Evolutionary conservation across 192 early-diverging fungal species (phyloP).

Genomic region (Backusella psychrophila): DNA sequence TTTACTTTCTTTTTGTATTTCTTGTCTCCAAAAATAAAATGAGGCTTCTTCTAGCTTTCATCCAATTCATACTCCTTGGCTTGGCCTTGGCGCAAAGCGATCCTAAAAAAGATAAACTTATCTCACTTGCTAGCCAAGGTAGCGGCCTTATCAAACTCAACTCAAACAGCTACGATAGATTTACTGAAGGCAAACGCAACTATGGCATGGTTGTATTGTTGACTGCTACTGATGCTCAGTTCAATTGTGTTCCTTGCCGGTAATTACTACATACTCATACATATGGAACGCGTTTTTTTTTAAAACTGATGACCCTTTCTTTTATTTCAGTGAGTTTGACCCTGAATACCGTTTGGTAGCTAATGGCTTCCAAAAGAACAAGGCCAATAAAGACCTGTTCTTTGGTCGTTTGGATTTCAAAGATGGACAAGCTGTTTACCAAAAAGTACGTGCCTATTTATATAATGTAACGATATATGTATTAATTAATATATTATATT

Average conservation of each 20-base stretch:
- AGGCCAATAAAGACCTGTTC: constrained; percentile 44
- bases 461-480: too few species aligned
- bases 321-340: constrained; percentile 53
- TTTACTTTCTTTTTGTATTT: neutral
- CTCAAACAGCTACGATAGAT: constrained; percentile 52
- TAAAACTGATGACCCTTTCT: constrained; percentile 21
- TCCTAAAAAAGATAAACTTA: constrained; percentile 19
- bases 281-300: neutral
- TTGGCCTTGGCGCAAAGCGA: constrained; percentile 15
- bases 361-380: constrained; percentile 41
- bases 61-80: constrained; percentile 4
- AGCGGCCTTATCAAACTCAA: constrained; percentile 54
- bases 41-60: constrained; percentile 15
- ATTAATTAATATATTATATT: constrained; percentile 6
- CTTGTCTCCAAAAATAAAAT: neutral
- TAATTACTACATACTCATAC: constrained; percentile 26
- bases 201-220: constrained; percentile 66
- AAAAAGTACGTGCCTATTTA: constrained; percentile 42
- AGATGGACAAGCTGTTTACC: constrained; percentile 59
- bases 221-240: constrained; percentile 60
- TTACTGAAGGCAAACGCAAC: constrained; percentile 61
- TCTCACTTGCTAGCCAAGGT: constrained; percentile 17
- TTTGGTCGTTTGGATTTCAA: constrained; percentile 70
- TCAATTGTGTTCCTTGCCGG: constrained; percentile 75
- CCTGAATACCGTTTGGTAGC: constrained; percentile 65